phyloP scores from a whole-genome alignment of 2,329 filamentous ascomycete genomes.

The Aspergillus sclerotialis region DNA sequence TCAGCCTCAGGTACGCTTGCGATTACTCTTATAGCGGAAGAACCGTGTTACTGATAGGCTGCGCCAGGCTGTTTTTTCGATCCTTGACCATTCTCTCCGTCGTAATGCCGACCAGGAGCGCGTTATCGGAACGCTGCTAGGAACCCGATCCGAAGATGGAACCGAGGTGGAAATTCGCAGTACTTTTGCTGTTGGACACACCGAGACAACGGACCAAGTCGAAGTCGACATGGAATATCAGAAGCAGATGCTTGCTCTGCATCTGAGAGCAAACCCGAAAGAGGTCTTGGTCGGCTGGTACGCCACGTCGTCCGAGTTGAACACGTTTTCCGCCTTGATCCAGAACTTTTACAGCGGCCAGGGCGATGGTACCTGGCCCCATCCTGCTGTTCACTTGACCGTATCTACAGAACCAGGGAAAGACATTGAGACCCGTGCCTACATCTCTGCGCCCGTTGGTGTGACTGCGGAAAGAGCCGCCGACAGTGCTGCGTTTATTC shows the following conservation, averaged over 20 bases:
- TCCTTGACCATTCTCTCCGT: constrained; percentile 85
- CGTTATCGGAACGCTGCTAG: constrained; percentile 93
- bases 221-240: constrained; percentile 99
- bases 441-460: constrained; percentile 92
- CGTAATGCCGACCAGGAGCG: constrained; percentile 87
- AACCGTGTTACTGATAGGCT: constrained; percentile 1
- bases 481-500: constrained; percentile 95
- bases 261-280: constrained; percentile 87
- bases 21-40: not conserved
- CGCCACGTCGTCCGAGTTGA: constrained; percentile 91
- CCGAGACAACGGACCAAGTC: constrained; percentile 96
- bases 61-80: constrained; percentile 54
- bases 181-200: constrained; percentile 97
- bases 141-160: constrained; percentile 90
- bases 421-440: constrained; percentile 83
- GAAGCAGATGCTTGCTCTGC: constrained; percentile 95
- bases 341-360: constrained; percentile 99
- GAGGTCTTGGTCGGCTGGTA: constrained; percentile 97
- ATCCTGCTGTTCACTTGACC: constrained; percentile 95
- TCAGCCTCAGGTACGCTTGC: constrained; percentile 74
- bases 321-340: constrained; percentile 96
- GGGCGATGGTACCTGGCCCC: constrained; percentile 92
- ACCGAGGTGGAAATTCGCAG: constrained; percentile 93
- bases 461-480: constrained; percentile 91
- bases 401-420: constrained; percentile 83